Evolutionary conservation across 352 stramenopile species (phyloP), one percentile per base, ranked within the genome.

Genomic region (Globisporangium spiculum): DNA sequence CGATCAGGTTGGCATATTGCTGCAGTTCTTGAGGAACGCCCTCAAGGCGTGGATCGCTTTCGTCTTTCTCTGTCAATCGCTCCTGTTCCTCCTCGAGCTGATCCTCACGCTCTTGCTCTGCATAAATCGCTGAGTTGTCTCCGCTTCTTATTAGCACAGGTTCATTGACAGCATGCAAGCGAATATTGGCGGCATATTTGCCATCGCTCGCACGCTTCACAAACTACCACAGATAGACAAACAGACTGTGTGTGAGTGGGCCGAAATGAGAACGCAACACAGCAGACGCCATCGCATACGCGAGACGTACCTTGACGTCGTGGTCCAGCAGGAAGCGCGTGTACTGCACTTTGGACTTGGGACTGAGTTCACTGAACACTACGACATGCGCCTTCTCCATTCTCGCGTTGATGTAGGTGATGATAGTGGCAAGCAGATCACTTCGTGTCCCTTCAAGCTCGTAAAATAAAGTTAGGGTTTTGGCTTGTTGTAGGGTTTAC

Each of bases 251-350:
- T 22, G 26, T 36, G 18, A 56, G 48, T 57, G n/a, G 12, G 9
- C n/a, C 18, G 26, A 4, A 48, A 5, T 10, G 22, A n/a, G 18
- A 38, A 8, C 2, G 9, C 5, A 38, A 16, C 12, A 44, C 18
- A 52, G 3, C 22, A 52, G 5, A 12, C 18, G 5, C 18, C 44
- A 24, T 12, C 44, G 18, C 1, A 20, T 52, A 18, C 22, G 22
- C 8, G 22, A 41, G n/a, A 22, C 8, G 7, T 9, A 90, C 85
- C 74, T 89, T 76, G 12, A 91, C 74, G 30, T 90, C 67, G 63
- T 89, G 75, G 41, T 90, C 81, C 1, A 93, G 67, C 41, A 93
- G 70, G 27, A 93, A 91, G 18, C 78, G 81, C 16, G 85, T 86
- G 75, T 93, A 93, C 22, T 84, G 76, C 38, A 83, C 78, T 65